These are phyloP conservation scores for Eimeria maxima DNA, from an alignment of 169 alveolate species.

Conservation along the genomic window DNA sequence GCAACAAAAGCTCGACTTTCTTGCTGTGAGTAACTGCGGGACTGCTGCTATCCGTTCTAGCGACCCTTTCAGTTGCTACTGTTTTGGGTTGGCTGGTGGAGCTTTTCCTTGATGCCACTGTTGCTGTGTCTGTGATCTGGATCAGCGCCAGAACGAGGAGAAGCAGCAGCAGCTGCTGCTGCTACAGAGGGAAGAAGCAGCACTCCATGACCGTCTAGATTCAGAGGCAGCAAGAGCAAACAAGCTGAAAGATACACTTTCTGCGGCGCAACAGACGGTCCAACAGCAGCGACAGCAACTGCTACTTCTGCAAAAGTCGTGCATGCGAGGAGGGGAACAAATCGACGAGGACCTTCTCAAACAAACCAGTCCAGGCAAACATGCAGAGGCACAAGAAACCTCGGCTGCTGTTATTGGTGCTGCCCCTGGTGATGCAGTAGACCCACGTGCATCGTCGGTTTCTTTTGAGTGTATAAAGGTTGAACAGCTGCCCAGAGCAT, in stretches of 20 bases:
- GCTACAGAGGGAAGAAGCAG: constrained; percentile 49
- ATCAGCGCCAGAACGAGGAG: constrained; percentile 54
- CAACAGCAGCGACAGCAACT: constrained; percentile 42
- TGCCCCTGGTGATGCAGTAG: constrained; percentile 1
- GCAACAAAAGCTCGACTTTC: constrained; percentile 44
- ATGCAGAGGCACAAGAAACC: neutral
- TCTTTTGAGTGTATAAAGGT: neutral
- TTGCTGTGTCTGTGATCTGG: constrained; percentile 8
- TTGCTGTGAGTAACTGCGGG: neutral
- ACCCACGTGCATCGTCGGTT: neutral
- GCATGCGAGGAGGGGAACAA: constrained; percentile 41
- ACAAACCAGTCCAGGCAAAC: neutral
- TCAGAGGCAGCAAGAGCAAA: constrained; percentile 35
- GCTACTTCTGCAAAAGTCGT: constrained; percentile 46
- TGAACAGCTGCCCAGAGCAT: neutral
- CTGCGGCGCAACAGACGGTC: constrained; percentile 55
- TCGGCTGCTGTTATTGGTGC: neutral
- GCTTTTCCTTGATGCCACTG: neutral
- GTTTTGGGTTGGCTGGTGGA: neutral
- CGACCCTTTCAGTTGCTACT: too few species aligned
- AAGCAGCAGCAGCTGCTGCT: constrained; percentile 47
- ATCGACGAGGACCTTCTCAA: constrained; percentile 10
- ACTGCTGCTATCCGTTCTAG: neutral
- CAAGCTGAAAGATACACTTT: constrained; percentile 22
- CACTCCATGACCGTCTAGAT: constrained; percentile 28